Evolutionary conservation across 192 early-diverging fungal species (phyloP).

Genomic region (Coemansia sp.): DNA sequence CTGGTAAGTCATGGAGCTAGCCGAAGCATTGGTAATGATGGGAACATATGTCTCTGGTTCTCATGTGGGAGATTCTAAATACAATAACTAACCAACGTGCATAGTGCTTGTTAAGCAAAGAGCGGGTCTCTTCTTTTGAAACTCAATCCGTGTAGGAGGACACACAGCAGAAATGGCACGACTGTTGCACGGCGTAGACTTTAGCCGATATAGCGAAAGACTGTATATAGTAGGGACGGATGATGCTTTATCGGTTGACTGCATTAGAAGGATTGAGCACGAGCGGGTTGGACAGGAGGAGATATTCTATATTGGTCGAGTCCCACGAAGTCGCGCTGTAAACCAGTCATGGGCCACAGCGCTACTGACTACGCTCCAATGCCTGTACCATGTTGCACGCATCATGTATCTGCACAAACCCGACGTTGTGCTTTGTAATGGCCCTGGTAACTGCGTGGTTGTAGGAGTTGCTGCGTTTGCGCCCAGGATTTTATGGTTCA

Average conservation of each 20-base stretch:
- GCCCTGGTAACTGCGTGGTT: constrained; percentile 85
- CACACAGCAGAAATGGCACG: constrained; percentile 92
- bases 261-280: constrained; percentile 53
- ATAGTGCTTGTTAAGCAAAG: background rate
- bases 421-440: constrained; percentile 80
- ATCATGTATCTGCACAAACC: constrained; percentile 56
- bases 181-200: constrained; percentile 65
- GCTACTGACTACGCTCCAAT: constrained; percentile 52
- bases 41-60: background rate
- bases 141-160: constrained; percentile 60
- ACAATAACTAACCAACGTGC: background rate
- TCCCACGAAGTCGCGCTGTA: constrained; percentile 76
- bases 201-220: constrained; percentile 60
- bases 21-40: background rate
- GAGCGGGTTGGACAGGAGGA: constrained; percentile 11
- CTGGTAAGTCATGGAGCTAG: constrained; percentile 5
- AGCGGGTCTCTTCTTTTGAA: constrained; percentile 21
- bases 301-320: constrained; percentile 50
- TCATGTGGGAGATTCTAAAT: too few species aligned
- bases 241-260: constrained; percentile 65
- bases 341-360: constrained; percentile 66
- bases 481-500: constrained; percentile 59
- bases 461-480: constrained; percentile 64
- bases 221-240: constrained; percentile 72
- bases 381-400: constrained; percentile 18